Evolutionary conservation across 768 basidiomycete genomes (phyloP).

Genomic region (Asterophora lycoperdoides): DNA sequence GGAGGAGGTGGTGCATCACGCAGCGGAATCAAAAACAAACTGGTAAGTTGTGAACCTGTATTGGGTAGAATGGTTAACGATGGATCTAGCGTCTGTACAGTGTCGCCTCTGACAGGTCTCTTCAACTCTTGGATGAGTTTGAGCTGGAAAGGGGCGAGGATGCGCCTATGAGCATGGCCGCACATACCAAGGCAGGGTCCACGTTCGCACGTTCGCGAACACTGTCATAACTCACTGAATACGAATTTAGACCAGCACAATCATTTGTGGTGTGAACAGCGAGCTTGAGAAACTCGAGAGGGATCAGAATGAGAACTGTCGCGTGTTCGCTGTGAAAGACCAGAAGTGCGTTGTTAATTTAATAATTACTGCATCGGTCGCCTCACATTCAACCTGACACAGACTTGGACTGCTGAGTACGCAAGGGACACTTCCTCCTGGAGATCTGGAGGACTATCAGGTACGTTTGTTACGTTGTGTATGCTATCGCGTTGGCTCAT

Average conservation of each 20-base stretch:
- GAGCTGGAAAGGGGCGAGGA: constrained; percentile 82
- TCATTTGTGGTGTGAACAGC: constrained; percentile 90
- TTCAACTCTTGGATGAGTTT: constrained; percentile 61
- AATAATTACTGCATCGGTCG: background rate
- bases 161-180: constrained; percentile 94
- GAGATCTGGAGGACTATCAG: constrained; percentile 78
- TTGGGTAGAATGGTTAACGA: background rate
- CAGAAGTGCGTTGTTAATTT: constrained; percentile 45
- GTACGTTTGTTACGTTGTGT: constrained; percentile 36
- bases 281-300: constrained; percentile 52
- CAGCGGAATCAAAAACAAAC: constrained; percentile 91
- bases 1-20: constrained; percentile 87
- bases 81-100: constrained; percentile 60
- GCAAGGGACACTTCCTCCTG: constrained; percentile 56
- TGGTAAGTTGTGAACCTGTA: constrained; percentile 48
- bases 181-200: constrained; percentile 48
- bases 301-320: constrained; percentile 82
- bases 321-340: constrained; percentile 58
- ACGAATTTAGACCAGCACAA: constrained; percentile 35
- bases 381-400: constrained; percentile 3
- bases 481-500: constrained; percentile 9
- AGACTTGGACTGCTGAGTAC: constrained; percentile 54
- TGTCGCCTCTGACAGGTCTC: constrained; percentile 45
- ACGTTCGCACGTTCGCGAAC: constrained; percentile 17
- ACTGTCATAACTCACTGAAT: constrained; percentile 1